A percentile compares a stretch with the other conserved stretches of the same genome.
These are phyloP conservation scores for Ogataea nakhonphanomensis DNA, from an alignment of 805 yeast species.

Conservation along the genomic window DNA sequence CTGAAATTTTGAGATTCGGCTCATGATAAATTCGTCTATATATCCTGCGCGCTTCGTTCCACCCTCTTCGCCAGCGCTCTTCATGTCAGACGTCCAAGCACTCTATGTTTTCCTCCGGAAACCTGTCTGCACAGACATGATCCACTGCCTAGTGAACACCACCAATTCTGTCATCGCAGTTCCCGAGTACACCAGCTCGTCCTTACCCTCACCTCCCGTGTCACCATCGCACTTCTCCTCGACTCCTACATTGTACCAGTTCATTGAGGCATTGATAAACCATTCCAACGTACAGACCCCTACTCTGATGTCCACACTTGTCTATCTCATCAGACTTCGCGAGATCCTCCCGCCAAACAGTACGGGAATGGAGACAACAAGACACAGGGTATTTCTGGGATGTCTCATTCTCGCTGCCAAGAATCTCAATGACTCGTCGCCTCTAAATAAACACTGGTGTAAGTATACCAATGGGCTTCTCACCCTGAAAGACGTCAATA, in stretches of 20 bases:
- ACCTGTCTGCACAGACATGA: constrained; percentile 57
- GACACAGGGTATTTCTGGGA: constrained; percentile 90
- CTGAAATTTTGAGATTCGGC: constrained; percentile 2
- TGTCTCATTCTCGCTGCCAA: constrained; percentile 90
- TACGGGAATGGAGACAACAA: constrained; percentile 86
- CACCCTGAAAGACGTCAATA: constrained; percentile 73
- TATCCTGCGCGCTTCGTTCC: constrained; percentile 3
- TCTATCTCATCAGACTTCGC: constrained; percentile 75
- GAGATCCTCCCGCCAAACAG: constrained; percentile 81
- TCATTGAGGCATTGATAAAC: constrained; percentile 68
- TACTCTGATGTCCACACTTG: constrained; percentile 88
- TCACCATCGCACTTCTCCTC: constrained; percentile 32
- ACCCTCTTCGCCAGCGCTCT: neutral
- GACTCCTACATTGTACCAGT: constrained; percentile 49
- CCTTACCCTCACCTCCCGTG: constrained; percentile 38
- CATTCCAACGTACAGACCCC: constrained; percentile 93
- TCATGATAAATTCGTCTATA: neutral
- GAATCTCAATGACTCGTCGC: constrained; percentile 88
- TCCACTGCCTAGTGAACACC: constrained; percentile 53
- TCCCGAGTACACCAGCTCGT: constrained; percentile 27
- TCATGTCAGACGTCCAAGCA: constrained; percentile 46
- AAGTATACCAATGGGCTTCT: constrained; percentile 85
- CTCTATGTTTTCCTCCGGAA: constrained; percentile 50
- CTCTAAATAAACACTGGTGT: constrained; percentile 96
- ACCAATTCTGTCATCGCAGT: constrained; percentile 55